Percentiles rank a stretch among this genome's conserved stretches.
Evolutionary conservation across 768 basidiomycete genomes (phyloP).

Genomic region (Tephrocybe sp.): DNA sequence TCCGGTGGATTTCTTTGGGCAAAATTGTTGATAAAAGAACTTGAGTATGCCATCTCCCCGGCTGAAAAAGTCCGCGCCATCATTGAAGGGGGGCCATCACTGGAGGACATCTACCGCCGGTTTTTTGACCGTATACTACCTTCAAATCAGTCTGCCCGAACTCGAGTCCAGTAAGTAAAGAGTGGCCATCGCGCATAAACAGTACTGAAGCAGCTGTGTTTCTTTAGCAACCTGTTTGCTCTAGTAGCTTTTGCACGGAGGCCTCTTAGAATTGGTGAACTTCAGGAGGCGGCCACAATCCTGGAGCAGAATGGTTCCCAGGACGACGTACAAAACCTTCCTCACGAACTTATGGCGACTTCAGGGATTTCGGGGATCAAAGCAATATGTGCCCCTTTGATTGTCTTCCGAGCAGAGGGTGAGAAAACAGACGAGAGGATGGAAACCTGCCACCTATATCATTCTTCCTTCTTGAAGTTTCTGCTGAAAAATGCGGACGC

Average conservation of each 20-base stretch:
- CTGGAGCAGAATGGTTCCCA: no score
- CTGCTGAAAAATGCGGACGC: no score
- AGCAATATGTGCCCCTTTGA: neutral
- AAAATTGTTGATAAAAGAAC: no score
- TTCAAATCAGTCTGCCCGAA: no score
- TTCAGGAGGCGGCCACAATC: neutral
- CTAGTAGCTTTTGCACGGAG: neutral
- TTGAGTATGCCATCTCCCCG: no score
- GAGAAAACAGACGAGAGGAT: neutral
- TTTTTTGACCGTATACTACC: neutral
- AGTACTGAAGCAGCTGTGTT: neutral
- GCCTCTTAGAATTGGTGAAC: slow-evolving; percentile 1
- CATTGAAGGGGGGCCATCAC: neutral
- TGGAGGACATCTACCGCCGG: neutral
- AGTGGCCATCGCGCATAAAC: no score
- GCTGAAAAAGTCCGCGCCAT: no score
- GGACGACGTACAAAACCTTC: no score
- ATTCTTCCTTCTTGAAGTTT: no score
- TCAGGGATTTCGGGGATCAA: neutral
- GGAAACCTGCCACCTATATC: slow-evolving; percentile 4
- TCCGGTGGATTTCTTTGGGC: no score
- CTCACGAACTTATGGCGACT: no score
- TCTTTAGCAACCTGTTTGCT: neutral
- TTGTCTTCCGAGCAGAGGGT: neutral
- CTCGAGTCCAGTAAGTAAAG: no score